A percentile compares a stretch with the other conserved stretches of the same genome.
Conservation (phyloP, 345 rosid genomes). For the Eutrema japonicum region DNA sequence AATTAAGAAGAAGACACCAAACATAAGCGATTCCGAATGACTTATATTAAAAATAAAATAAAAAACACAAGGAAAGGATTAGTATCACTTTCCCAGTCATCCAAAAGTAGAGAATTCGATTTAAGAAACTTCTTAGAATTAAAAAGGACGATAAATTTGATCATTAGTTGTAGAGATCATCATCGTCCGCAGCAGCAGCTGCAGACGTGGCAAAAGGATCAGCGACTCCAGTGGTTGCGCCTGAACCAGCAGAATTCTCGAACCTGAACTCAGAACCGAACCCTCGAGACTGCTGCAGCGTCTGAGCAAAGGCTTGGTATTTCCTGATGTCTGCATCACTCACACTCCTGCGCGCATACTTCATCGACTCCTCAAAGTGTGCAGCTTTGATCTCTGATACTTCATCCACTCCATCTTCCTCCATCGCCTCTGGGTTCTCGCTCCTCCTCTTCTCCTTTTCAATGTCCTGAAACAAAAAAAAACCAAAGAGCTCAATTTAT, state of each 20-base stretch:
- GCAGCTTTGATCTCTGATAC: slow-evolving; percentile 91
- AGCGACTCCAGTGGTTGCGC: slow-evolving; percentile 60
- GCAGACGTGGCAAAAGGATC: slow-evolving; percentile 81
- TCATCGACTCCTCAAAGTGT: slow-evolving; percentile 97
- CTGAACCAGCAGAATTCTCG: slow-evolving; percentile 54
- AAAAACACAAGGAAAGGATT: slow-evolving; percentile 31
- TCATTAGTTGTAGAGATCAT: slow-evolving; percentile 76
- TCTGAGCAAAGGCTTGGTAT: slow-evolving; percentile 97
- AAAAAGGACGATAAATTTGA: slow-evolving; percentile 15
- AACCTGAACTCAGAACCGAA: slow-evolving; percentile 91
- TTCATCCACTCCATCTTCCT: slow-evolving; percentile 86
- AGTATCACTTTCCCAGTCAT: slow-evolving; percentile 28
- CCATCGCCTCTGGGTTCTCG: slow-evolving; percentile 97
- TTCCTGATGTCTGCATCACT: slow-evolving; percentile 96
- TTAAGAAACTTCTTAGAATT: background rate
- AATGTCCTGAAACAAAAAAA: slow-evolving; percentile 64
- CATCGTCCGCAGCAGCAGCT: slow-evolving; percentile 77
- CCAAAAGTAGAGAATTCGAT: slow-evolving; percentile 35
- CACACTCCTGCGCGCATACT: slow-evolving; percentile 92
- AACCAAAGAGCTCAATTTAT: background rate
- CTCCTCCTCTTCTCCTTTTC: slow-evolving; percentile 89
- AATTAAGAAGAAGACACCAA: slow-evolving; percentile 13
- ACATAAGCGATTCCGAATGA: slow-evolving; percentile 22
- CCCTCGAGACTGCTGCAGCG: slow-evolving; percentile 96
- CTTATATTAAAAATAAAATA: background rate